phyloP scores from a whole-genome alignment of 192 early-diverging fungal species.

The Coemansia sp. region DNA sequence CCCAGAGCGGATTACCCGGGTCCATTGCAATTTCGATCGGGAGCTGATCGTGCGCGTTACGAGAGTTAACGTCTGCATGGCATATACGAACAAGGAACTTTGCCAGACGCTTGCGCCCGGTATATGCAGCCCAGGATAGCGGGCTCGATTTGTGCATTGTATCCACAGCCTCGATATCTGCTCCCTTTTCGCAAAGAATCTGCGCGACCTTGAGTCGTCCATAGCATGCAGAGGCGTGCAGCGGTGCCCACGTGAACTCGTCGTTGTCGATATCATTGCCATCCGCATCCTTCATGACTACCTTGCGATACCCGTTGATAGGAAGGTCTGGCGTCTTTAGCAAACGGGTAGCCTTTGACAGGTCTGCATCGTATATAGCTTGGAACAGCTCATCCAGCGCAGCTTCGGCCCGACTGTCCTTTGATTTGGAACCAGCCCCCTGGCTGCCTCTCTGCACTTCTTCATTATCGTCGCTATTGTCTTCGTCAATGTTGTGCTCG shows the following conservation, averaged over 20 bases:
- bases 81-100: slow-evolving; percentile 74
- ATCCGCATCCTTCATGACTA: slow-evolving; percentile 50
- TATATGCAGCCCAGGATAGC: slow-evolving; percentile 91
- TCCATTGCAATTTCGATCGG: slow-evolving; percentile 81
- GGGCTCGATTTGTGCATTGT: slow-evolving; percentile 81
- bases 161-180: slow-evolving; percentile 77
- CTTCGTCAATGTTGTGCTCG: slow-evolving; percentile 4
- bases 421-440: slow-evolving; percentile 7
- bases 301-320: slow-evolving; percentile 40
- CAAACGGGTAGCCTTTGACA: slow-evolving; percentile 28
- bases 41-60: slow-evolving; percentile 75
- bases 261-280: slow-evolving; percentile 55
- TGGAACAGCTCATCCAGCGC: slow-evolving; percentile 48
- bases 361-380: slow-evolving; percentile 50
- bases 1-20: slow-evolving; percentile 49
- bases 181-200: slow-evolving; percentile 71
- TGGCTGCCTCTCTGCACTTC: not conserved
- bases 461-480: not conserved
- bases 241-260: slow-evolving; percentile 76
- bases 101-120: slow-evolving; percentile 68
- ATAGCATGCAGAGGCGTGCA: slow-evolving; percentile 86
- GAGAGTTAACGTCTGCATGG: slow-evolving; percentile 69
- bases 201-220: slow-evolving; percentile 68
- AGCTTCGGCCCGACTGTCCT: slow-evolving; percentile 2
- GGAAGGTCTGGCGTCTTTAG: slow-evolving; percentile 35